Evolutionary conservation across 2,329 filamentous ascomycete species (phyloP).

Genomic region (Zymoseptoria crescenta): DNA sequence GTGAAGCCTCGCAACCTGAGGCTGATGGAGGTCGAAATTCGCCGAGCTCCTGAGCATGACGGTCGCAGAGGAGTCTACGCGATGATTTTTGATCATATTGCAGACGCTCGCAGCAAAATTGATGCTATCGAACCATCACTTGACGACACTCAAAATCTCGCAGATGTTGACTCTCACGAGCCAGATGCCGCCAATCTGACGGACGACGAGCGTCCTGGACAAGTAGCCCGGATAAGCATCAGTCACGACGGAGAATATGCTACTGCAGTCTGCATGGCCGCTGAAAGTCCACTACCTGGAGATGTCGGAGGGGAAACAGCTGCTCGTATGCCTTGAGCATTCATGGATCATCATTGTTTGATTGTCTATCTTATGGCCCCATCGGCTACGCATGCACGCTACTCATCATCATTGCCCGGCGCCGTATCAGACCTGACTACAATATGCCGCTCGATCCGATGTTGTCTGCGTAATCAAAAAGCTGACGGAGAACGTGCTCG

Average conservation of each 20-base stretch:
- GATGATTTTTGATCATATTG: constrained; percentile 22
- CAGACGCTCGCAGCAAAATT: neutral
- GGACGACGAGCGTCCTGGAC: constrained; percentile 24
- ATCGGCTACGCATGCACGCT: neutral
- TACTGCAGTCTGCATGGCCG: constrained; percentile 58
- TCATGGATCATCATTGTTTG: neutral
- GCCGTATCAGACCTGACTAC: neutral
- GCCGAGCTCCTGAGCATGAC: constrained; percentile 29
- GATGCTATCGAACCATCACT: neutral
- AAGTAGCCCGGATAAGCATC: constrained; percentile 66
- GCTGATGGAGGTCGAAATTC: constrained; percentile 35
- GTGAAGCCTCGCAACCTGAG: constrained; percentile 22
- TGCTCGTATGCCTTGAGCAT: constrained; percentile 11
- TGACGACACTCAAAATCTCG: neutral
- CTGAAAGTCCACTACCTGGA: constrained; percentile 18
- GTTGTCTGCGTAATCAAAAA: neutral
- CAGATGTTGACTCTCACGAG: neutral
- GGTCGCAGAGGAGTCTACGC: constrained; percentile 68
- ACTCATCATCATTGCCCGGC: neutral
- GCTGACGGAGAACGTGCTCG: neutral
- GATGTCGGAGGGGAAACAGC: constrained; percentile 26
- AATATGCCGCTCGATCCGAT: neutral
- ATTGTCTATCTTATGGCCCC: neutral
- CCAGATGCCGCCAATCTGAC: neutral
- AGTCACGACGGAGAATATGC: constrained; percentile 84